Percentiles rank a stretch among this genome's conserved stretches.
Conservation (phyloP, 2,329 filamentous ascomycete species). For the Boeremia lycopersici region DNA sequence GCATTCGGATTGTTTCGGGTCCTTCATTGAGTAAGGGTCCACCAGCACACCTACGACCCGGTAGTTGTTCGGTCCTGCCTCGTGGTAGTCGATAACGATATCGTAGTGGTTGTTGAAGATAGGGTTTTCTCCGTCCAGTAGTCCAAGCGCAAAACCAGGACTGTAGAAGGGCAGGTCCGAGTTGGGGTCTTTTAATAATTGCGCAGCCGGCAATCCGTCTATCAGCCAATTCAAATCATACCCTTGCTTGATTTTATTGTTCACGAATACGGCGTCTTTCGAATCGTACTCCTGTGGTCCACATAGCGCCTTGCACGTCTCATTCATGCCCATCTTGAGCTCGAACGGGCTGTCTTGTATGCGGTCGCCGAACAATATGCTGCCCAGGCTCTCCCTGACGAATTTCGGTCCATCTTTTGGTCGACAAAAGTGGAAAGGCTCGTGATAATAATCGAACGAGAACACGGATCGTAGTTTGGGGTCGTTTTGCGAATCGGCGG, state of each 20-base stretch:
- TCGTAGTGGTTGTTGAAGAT: conserved; percentile 94
- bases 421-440: conserved; percentile 84
- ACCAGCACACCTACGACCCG: conserved; percentile 93
- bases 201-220: conserved; percentile 89
- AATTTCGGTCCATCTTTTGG: conserved; percentile 77
- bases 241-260: conserved; percentile 78
- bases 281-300: conserved; percentile 68
- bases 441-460: conserved; percentile 95
- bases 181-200: conserved; percentile 76
- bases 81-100: conserved; percentile 90
- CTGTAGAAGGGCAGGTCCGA: conserved; percentile 84
- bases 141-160: conserved; percentile 84
- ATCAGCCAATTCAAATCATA: conserved; percentile 97
- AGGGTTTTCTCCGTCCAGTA: conserved; percentile 59
- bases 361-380: conserved; percentile 95
- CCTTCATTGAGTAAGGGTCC: conserved; percentile 74
- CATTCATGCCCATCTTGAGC: conserved; percentile 82
- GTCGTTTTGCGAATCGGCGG: conserved; percentile 77
- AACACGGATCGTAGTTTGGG: conserved; percentile 88
- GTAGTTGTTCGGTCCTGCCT: conserved; percentile 73
- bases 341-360: conserved; percentile 97
- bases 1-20: conserved; percentile 68
- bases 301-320: conserved; percentile 85
- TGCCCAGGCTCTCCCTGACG: conserved; percentile 88
- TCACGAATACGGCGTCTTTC: conserved; percentile 77